Percentiles rank a stretch among this genome's conserved stretches.
These are phyloP conservation scores for Sparassis latifolia DNA, from an alignment of 1,284 basidiomycete species.

Conservation along the genomic window DNA sequence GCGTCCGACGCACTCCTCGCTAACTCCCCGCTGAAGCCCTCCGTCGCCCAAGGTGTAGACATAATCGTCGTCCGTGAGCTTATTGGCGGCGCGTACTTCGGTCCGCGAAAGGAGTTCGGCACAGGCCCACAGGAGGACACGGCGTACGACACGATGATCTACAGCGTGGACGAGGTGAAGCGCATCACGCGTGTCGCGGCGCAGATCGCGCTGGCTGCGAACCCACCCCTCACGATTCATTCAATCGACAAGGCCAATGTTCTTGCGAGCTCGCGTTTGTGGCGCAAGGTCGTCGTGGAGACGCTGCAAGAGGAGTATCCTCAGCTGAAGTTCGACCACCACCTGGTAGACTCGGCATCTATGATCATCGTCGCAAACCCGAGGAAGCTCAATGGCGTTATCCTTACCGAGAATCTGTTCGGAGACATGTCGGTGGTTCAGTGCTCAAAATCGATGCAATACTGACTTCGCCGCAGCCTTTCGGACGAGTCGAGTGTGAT, in stretches of 20 bases:
- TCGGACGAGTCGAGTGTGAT: conserved; percentile 97
- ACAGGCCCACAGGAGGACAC: conserved; percentile 52
- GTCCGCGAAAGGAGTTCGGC: conserved; percentile 85
- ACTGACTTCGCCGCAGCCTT: conserved; percentile 44
- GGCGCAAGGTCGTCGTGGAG: conserved; percentile 89
- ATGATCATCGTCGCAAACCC: conserved; percentile 96
- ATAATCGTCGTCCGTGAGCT: conserved; percentile 96
- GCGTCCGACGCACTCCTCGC: conserved; percentile 86
- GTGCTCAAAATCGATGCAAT: background rate
- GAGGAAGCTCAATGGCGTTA: conserved; percentile 91
- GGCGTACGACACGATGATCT: conserved; percentile 90
- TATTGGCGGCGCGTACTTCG: conserved; percentile 92
- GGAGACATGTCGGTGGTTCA: conserved; percentile 82
- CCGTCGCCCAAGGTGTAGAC: conserved; percentile 81
- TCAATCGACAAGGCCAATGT: conserved; percentile 99
- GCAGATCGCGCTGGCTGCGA: conserved; percentile 78
- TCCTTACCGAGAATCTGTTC: conserved; percentile 93
- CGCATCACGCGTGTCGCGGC: conserved; percentile 95
- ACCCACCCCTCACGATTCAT: conserved; percentile 87
- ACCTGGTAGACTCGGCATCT: conserved; percentile 92
- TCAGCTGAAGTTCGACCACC: conserved; percentile 80
- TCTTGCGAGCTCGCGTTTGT: conserved; percentile 89
- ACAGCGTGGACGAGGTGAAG: conserved; percentile 88
- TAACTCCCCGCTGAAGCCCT: conserved; percentile 90
- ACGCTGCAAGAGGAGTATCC: conserved; percentile 82